Evolutionary conservation across 306 rosid species (phyloP).

Genomic region (Betula pendula): DNA sequence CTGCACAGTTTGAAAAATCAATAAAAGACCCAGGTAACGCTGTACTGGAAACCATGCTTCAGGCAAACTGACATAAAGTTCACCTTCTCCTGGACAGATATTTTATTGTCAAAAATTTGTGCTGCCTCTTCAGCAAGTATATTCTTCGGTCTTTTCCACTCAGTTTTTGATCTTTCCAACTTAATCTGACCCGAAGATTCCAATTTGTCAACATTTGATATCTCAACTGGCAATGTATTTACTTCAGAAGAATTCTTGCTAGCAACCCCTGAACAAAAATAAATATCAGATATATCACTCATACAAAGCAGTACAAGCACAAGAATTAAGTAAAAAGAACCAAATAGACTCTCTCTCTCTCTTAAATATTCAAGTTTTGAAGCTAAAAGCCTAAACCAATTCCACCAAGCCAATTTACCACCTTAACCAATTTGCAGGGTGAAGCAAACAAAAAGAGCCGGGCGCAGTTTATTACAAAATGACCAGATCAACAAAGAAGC

Average conservation of each 20-base stretch:
- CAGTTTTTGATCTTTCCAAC: conserved; percentile 76
- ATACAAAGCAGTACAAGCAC: conserved; percentile 8
- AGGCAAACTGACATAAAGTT: conserved; percentile 13
- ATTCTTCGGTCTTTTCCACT: conserved; percentile 51
- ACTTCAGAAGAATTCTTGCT: conserved; percentile 42
- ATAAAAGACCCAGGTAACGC: conserved; percentile 15
- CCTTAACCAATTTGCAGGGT: not conserved
- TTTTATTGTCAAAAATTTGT: conserved; percentile 60
- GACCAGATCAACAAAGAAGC: not conserved
- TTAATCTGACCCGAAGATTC: conserved; percentile 50
- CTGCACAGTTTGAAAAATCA: conserved; percentile 55
- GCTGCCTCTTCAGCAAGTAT: conserved; percentile 71
- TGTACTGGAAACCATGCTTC: not conserved
- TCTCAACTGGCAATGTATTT: conserved; percentile 50
- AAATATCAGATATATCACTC: conserved; percentile 15
- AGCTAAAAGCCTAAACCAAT: not conserved
- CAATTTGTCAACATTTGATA: conserved; percentile 36
- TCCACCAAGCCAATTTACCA: not conserved
- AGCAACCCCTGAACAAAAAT: conserved; percentile 47
- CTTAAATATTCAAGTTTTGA: not conserved
- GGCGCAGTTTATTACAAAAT: not conserved
- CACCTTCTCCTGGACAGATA: conserved; percentile 74
- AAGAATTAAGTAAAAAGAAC: conserved; percentile 16
- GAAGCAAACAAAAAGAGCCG: not conserved
- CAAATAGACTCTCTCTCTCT: conserved; percentile 7